These are phyloP conservation scores for Edaphochlamys debaryana DNA, from an alignment of 139 green algal species.

Conservation along the genomic window DNA sequence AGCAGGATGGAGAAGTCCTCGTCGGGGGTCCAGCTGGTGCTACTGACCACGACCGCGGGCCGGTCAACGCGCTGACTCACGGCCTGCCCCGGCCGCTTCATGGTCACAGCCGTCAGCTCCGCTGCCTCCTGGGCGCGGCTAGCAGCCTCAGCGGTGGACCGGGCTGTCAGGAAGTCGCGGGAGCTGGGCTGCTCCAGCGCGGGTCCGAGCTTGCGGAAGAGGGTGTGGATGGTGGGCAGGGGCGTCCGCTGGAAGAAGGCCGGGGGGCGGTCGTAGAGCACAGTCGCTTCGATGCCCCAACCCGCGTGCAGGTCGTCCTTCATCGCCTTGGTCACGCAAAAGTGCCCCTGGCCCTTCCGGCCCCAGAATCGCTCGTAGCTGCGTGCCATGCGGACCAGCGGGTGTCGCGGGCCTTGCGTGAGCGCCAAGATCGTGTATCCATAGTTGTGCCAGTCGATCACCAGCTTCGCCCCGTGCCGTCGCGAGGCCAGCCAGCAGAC, in stretches of 20 bases:
- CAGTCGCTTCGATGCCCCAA: slow-evolving; percentile 80
- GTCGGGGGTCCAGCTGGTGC: slow-evolving; percentile 97
- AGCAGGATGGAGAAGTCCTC: slow-evolving; percentile 97
- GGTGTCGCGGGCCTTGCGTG: slow-evolving; percentile 60
- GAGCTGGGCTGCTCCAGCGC: slow-evolving; percentile 21
- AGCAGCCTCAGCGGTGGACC: neutral
- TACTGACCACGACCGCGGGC: slow-evolving; percentile 91
- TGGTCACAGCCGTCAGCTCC: slow-evolving; percentile 27
- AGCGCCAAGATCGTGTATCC: slow-evolving; percentile 91
- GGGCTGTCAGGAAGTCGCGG: slow-evolving; percentile 39
- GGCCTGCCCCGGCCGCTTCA: neutral
- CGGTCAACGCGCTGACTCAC: slow-evolving; percentile 53
- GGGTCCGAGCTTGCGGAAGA: slow-evolving; percentile 47
- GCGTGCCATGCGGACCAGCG: slow-evolving; percentile 51
- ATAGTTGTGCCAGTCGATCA: slow-evolving; percentile 98
- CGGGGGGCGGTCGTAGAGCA: slow-evolving; percentile 92
- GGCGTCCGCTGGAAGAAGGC: slow-evolving; percentile 73
- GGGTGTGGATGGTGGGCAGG: slow-evolving; percentile 28
- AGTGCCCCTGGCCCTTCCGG: slow-evolving; percentile 26
- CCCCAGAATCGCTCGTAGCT: slow-evolving; percentile 77
- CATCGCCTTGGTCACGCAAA: slow-evolving; percentile 95
- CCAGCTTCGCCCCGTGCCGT: slow-evolving; percentile 69
- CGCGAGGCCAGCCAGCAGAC: slow-evolving; percentile 75
- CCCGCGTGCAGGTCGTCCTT: slow-evolving; percentile 68
- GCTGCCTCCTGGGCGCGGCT: neutral